Base-by-base conservation (phyloP, 768 basidiomycete genomes). In the Mycena amicta region DNA sequence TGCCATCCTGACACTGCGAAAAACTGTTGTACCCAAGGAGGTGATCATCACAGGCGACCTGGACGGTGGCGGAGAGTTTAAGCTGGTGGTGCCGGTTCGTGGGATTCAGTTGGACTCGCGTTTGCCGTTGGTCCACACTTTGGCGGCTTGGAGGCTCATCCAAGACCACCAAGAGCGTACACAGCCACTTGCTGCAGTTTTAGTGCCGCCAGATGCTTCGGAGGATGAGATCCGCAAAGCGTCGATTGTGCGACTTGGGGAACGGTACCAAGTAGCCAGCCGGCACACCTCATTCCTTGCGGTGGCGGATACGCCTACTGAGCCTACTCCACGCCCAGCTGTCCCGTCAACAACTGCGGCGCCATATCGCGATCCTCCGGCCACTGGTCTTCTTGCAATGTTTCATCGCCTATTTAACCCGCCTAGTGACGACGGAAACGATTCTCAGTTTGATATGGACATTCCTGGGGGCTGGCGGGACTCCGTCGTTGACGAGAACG, bases 271-370 rank as follows among this genome's bases (percentile, higher is more conserved):
- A 55, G 74, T 88, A 41, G 78, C 75, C 1, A 86, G 80, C 66
- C 64, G 66, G 39, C 68, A 80, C 57, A 88, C 86, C 0, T 83
- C 83, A 2, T 88, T 87, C 62, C 71, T 88, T 43, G 85, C 83
- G 1, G 71, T 83, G 2, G 80, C 53, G 2, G 72, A 70, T 50
- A 45, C 50, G 50, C 16, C 43, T 37, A n/a, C 47, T 52, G 2
- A 46, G 43, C 22, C 43, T 5, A 45, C 43, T 16, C 12, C n/a
- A n/a, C n/a, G n/a, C n/a, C n/a, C 43, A 23, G 22, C 43, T 8
- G 15, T 15, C 22, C 43, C 15, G 5, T 16, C 12, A 45, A 45
- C 43, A 23, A 45, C 22, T 45, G 12, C 43, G 15, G 8, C 52
- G 22, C 37, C 41, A 23, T 28, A 18, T 6, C 31, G 1, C 1